A percentile compares a stretch with the other conserved stretches of the same genome.
phyloP scores from a whole-genome alignment of 2,329 filamentous ascomycete species.

The Phaeomoniella chlamydospora region DNA sequence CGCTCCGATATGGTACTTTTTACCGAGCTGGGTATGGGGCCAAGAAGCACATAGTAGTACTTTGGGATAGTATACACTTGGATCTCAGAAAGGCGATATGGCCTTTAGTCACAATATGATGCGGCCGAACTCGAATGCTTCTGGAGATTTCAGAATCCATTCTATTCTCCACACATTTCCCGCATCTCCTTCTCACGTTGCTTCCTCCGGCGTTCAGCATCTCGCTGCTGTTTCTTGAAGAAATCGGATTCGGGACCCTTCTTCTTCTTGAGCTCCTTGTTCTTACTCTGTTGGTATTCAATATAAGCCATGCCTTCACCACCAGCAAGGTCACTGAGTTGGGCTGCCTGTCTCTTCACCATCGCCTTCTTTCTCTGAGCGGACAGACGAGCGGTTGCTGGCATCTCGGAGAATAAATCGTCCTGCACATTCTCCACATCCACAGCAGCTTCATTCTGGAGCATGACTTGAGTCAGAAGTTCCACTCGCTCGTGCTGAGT shows the following conservation, averaged over 20 bases:
- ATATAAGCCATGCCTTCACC: conserved; percentile 97
- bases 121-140: too few species aligned
- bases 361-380: conserved; percentile 36
- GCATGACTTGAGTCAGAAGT: conserved; percentile 73
- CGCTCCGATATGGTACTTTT: too few species aligned
- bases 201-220: conserved; percentile 42
- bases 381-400: conserved; percentile 25
- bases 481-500: conserved; percentile 70
- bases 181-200: conserved; percentile 19
- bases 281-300: conserved; percentile 62
- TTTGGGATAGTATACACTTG: too few species aligned
- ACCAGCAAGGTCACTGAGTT: conserved; percentile 71
- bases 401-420: conserved; percentile 48
- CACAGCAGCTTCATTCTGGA: conserved; percentile 66
- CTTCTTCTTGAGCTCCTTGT: conserved; percentile 52
- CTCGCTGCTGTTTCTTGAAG: conserved; percentile 52
- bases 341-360: conserved; percentile 68
- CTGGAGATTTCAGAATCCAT: too few species aligned
- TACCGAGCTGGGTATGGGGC: too few species aligned
- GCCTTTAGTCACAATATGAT: too few species aligned
- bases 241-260: conserved; percentile 42
- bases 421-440: conserved; percentile 58
- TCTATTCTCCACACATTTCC: neutral
- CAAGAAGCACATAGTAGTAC: too few species aligned
- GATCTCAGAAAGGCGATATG: too few species aligned